Evolutionary conservation across 176 grass and related monocot genomes (phyloP), one percentile per base, ranked within the genome.

Genomic region (Themeda triandra): DNA sequence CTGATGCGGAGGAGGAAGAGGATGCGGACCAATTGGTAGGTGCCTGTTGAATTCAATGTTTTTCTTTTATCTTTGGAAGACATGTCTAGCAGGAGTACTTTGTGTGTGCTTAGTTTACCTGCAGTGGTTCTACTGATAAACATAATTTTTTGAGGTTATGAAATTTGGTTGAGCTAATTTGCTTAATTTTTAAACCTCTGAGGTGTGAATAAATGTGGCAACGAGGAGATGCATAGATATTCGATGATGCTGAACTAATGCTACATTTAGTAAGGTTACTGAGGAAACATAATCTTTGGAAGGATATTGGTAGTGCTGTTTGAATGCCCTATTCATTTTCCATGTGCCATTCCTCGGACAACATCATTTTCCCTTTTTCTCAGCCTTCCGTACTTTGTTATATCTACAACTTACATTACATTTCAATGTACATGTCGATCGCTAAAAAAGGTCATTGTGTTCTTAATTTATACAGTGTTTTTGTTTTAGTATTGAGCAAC

Each of bases 1-100:
- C 88, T 12, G 90, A 92, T 84, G 86, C 83, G 4, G 93, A 95
- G 5, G 88, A 92, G 3, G 93, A 90, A 53, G 90, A 82, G 0
- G 71, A 77, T 3, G 79, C 89, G 78, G 84, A 74, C 24, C 79
- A 83, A 56, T 69, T 62, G 80, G 93, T 95, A 23, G 75, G 90
- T 78, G 21, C 42, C 77, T 71, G 9, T 36, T 60, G 68, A 36
- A 68, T 45, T 51, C 9, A 42, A 23, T 12, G 6, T 71, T 72
- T 58, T 25, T 82, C 24, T 11, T 28, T 42, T 58, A 41, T 41
- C 24, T 73, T 63, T 76, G 31, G 32, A 48, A 67, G 46, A 33
- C 19, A 75, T 64, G 18, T 27, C 70, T 24, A 65, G 7, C 3
- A 65, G 56, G 9, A 64, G 6, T 42, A 63, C 39, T 46, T 31